Percentiles rank a stretch among this genome's conserved stretches.
These are phyloP conservation scores for Erigeron philadelphicus DNA, from an alignment of 140 eudicot species.

Conservation along the genomic window DNA sequence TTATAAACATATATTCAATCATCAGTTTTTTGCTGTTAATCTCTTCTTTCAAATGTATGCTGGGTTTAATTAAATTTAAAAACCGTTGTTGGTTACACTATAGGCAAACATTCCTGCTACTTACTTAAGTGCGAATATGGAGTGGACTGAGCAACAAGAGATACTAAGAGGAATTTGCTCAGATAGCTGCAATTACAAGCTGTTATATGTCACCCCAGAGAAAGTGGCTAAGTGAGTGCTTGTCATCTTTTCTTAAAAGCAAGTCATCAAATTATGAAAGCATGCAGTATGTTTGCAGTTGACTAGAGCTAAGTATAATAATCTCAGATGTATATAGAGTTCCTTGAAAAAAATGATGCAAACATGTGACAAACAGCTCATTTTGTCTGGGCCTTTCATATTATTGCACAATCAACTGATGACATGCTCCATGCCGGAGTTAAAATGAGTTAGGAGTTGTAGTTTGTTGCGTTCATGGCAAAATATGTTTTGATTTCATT, in stretches of 20 bases:
- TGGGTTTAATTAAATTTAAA: background rate
- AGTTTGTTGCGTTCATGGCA: background rate
- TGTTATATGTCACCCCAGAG: conserved; percentile 94
- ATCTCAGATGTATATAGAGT: background rate
- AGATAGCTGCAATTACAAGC: conserved; percentile 61
- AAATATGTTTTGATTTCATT: background rate
- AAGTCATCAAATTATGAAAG: background rate
- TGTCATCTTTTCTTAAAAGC: background rate
- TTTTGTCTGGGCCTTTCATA: conserved; percentile 15
- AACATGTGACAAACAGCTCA: conserved; percentile 3
- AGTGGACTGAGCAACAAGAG: conserved; percentile 94
- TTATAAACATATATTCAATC: background rate
- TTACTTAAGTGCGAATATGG: conserved; percentile 94
- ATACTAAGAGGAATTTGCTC: conserved; percentile 73
- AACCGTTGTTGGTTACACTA: conserved; percentile 4
- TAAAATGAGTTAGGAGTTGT: background rate
- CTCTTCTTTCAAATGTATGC: background rate
- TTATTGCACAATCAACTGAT: conserved; percentile 1
- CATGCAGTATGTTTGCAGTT: conserved; percentile 13
- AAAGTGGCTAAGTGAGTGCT: conserved; percentile 78
- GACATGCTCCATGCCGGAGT: conserved; percentile 2
- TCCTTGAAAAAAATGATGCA: background rate
- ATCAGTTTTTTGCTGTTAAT: background rate
- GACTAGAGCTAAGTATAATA: conserved; percentile 3
- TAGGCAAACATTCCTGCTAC: conserved; percentile 95